Base-by-base conservation (phyloP, 257 asterid genomes). In the Ocimum tenuiflorum region DNA sequence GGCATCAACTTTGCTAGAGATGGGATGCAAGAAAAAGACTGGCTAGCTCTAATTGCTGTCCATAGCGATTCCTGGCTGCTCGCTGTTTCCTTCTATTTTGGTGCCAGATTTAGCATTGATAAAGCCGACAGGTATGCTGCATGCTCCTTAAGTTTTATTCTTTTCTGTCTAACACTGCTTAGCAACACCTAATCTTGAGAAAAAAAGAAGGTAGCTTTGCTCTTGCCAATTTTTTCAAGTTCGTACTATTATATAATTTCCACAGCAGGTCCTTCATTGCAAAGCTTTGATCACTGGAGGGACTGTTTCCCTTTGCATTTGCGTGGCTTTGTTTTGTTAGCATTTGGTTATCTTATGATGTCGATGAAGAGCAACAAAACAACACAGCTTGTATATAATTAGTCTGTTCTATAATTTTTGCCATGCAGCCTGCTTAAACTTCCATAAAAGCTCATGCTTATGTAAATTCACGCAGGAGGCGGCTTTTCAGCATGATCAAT, bases 401-500 rank as follows among this genome's bases (percentile, higher is more conserved):
- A n/a, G 33, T 8, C 36, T 13, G 47, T 24, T 65, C 14, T 51
- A 31, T 19, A 22, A 0, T 27, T 50, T 49, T 42, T 56, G 52
- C 54, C 61, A 29, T 63, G 3, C 46, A 29, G 24, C 61, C 56
- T 42, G 52, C 22, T 29, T 57, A 31, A 58, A 60, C 14, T 56
- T 54, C 64, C 35, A 19, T 38, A 19, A 8, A 59, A 55, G 55
- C 47, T 63, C 39, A 31, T 60, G 48, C 56, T 63, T 9, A 6
- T 39, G 5, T 60, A 8, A 48, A 8, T 68, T 68, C 48, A 41
- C 75, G 57, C 87, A 91, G 98, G 91, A 82, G 77, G 68, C 74
- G 84, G 41, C 94, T 91, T 20, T 91, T 88, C 81, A 82, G 86
- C n/a, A n/a, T n/a, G n/a, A n/a, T n/a, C n/a, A n/a, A n/a, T n/a